These are phyloP conservation scores for Sesbania bispinosa DNA, from an alignment of 306 rosid genomes.

Conservation along the genomic window DNA sequence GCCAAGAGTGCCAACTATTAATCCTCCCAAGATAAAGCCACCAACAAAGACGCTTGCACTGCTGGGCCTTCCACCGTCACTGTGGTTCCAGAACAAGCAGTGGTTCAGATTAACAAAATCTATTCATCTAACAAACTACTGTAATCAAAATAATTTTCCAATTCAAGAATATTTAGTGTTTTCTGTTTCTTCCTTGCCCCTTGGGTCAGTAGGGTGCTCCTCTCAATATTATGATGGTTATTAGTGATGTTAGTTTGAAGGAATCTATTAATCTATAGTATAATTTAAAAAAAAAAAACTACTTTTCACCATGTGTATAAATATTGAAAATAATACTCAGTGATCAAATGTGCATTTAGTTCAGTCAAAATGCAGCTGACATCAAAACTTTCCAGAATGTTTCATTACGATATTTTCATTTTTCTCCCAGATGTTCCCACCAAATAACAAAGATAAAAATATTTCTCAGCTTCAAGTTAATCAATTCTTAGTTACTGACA, in stretches of 20 bases:
- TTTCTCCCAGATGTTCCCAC: slow-evolving; percentile 1
- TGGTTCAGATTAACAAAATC: slow-evolving; percentile 23
- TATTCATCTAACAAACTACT: neutral
- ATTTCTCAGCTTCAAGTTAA: neutral
- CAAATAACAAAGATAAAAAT: slow-evolving; percentile 6
- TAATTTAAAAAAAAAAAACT: neutral
- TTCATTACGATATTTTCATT: neutral
- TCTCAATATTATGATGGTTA: neutral
- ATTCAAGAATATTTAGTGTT: neutral
- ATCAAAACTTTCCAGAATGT: neutral
- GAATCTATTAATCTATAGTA: neutral
- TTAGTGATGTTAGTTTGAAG: neutral
- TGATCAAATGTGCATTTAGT: neutral
- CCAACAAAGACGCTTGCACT: slow-evolving; percentile 80
- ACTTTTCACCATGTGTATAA: neutral
- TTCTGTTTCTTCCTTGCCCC: neutral
- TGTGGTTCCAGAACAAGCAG: slow-evolving; percentile 35
- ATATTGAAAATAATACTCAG: neutral
- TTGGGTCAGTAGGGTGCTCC: neutral
- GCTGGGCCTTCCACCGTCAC: slow-evolving; percentile 69
- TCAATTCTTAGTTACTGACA: neutral
- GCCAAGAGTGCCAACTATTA: slow-evolving; percentile 84
- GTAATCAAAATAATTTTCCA: neutral
- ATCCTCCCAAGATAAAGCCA: slow-evolving; percentile 94
- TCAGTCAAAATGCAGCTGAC: neutral